These are phyloP conservation scores for Rubia balearica DNA, from an alignment of 305 asterid species.

Conservation along the genomic window DNA sequence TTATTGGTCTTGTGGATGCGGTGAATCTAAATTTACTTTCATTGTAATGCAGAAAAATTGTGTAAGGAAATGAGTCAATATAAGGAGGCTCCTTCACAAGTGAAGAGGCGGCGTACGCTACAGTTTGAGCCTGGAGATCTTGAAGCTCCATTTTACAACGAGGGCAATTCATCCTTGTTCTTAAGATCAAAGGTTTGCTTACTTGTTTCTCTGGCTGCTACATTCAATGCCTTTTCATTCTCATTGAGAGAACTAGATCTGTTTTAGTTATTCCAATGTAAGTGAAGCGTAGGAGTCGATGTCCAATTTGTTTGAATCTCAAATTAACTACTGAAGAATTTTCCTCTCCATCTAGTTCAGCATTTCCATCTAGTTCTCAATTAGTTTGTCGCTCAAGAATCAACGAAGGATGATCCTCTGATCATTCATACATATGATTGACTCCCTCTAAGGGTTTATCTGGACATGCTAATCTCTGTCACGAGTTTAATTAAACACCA, in stretches of 20 bases:
- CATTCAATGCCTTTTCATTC: not conserved
- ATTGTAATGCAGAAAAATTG: conserved; percentile 38
- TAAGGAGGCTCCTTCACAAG: conserved; percentile 47
- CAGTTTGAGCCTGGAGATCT: conserved; percentile 57
- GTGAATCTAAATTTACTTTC: not conserved
- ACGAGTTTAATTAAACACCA: not conserved
- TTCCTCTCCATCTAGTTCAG: not conserved
- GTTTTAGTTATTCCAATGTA: not conserved
- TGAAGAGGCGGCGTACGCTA: conserved; percentile 72
- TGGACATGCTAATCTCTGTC: not conserved
- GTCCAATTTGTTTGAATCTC: not conserved
- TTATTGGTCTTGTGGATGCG: not conserved
- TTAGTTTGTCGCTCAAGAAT: conserved; percentile 1
- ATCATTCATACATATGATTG: too few species aligned
- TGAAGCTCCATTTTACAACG: conserved; percentile 37
- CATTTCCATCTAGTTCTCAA: conserved; percentile 5
- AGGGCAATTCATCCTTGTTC: conserved; percentile 34
- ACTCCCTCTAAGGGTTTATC: not conserved
- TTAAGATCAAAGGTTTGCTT: conserved; percentile 59
- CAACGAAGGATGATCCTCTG: not conserved
- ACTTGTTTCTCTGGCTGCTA: conserved; percentile 8
- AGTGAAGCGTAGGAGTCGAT: not conserved
- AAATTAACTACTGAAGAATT: not conserved
- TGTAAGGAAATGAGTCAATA: conserved; percentile 37
- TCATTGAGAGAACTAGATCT: not conserved